Base-by-base conservation (phyloP, 768 basidiomycete species). In the Cytidiella melzeri region DNA sequence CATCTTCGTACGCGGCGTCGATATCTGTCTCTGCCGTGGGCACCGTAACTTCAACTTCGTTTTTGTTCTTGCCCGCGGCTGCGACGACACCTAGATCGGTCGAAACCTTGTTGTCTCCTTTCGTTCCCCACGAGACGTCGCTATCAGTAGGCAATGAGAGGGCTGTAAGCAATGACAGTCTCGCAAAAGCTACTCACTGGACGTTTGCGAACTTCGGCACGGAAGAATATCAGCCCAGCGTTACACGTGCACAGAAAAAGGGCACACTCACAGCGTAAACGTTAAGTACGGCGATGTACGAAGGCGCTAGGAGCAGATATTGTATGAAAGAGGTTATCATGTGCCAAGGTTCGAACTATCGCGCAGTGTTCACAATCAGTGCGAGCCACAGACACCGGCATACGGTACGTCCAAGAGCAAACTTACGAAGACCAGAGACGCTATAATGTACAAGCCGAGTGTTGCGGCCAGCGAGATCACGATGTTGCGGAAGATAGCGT, bases 301-400 rank as follows among this genome's bases (percentile, higher is more conserved):
- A 92, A 2, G 95, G 95, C 0, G 92, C 89, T 74, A 97, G 81
- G 53, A 96, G 76, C 20, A 88, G 65, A 61, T 94, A 95, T 64
- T 93, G 95, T n/a, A 93, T 23, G 69, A 98, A 94, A 4, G 87
- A 91, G 0, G 96, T 97, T 60, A 99, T 74, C 92, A 99, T 89
- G 64, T 99, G 96, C 92, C 93, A 96, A 2, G 95, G 95, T 57
- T 98, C 93, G 57, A 96, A 83, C 83, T 95, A 61, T 41, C 60
- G 25, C 30, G 9, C n/a, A 41, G 42, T 28, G 43, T 19, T 5
- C 42, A 25, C 28, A 25, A 27, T 25, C 24, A 9, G 25, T 20
- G 6, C 25, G 34, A 41, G 26, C 34, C 21, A 5, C 26, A 11
- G 18, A 6, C 15, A 44, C 19, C 23, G 23, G 12, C 30, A 34